These are phyloP conservation scores for Discostella pseudostelligera DNA, from an alignment of 108 stramenopile genomes.

Conservation along the genomic window DNA sequence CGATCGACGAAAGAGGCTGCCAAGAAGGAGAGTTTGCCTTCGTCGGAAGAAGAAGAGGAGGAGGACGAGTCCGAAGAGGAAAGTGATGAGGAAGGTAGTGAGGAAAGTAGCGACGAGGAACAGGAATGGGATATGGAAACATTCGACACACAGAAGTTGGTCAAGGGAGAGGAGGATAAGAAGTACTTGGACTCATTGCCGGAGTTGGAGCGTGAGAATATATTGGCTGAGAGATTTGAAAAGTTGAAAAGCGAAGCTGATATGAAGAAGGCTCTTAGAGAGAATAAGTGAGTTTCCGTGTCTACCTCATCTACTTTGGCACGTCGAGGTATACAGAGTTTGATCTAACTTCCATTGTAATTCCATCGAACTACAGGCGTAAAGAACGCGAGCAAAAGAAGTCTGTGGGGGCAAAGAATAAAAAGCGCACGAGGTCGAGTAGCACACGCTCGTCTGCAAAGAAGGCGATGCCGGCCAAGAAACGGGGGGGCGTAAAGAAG, in stretches of 20 bases:
- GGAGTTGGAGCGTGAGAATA: slow-evolving; percentile 87
- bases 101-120: slow-evolving; percentile 62
- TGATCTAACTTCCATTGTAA: not conserved
- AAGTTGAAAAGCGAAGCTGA: slow-evolving; percentile 79
- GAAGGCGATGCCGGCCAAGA: slow-evolving; percentile 44
- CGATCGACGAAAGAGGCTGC: slow-evolving; percentile 22
- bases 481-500: slow-evolving; percentile 48
- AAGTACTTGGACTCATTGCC: slow-evolving; percentile 80
- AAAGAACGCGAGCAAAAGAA: slow-evolving; percentile 46
- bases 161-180: slow-evolving; percentile 77
- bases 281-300: slow-evolving; percentile 55
- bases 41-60: slow-evolving; percentile 40
- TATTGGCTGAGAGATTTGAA: slow-evolving; percentile 86
- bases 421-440: slow-evolving; percentile 35
- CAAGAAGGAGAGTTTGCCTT: slow-evolving; percentile 42
- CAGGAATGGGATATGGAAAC: slow-evolving; percentile 80
- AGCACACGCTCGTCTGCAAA: slow-evolving; percentile 22
- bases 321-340: not conserved
- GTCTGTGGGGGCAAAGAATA: slow-evolving; percentile 43
- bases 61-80: slow-evolving; percentile 39
- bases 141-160: slow-evolving; percentile 67
- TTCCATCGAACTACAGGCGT: slow-evolving; percentile 18
- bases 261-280: slow-evolving; percentile 82
- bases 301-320: not conserved
- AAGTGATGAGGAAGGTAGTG: slow-evolving; percentile 46